These are phyloP conservation scores for Sphaerulina populicola DNA, from an alignment of 2,329 filamentous ascomycete genomes.

Conservation along the genomic window DNA sequence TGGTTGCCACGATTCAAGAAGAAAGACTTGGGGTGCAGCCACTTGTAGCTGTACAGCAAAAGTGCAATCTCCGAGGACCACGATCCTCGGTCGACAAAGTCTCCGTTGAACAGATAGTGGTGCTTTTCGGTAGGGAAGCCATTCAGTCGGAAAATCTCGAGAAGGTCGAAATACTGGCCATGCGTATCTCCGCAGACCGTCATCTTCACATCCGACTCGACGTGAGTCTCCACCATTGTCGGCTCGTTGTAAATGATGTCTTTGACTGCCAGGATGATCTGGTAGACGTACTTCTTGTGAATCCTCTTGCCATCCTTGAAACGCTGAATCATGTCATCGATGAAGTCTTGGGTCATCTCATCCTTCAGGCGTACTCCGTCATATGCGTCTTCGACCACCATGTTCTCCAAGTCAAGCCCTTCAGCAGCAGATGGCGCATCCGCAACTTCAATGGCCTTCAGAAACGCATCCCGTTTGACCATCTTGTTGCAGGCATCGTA, in stretches of 20 bases:
- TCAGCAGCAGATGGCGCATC: conserved; percentile 89
- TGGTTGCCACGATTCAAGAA: conserved; percentile 98
- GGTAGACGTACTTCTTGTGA: conserved; percentile 92
- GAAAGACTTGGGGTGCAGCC: conserved; percentile 72
- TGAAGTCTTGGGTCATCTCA: conserved; percentile 91
- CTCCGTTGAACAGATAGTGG: conserved; percentile 94
- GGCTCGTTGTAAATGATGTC: conserved; percentile 85
- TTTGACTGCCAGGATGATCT: conserved; percentile 85
- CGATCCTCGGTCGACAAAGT: conserved; percentile 94
- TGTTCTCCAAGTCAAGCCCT: conserved; percentile 78
- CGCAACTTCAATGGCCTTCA: conserved; percentile 86
- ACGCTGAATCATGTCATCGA: conserved; percentile 91
- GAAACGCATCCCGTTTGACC: conserved; percentile 83
- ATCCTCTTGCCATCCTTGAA: conserved; percentile 96
- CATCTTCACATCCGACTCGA: conserved; percentile 67
- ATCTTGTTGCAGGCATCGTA: conserved; percentile 90
- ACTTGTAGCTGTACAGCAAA: conserved; percentile 92
- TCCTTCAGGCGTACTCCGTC: conserved; percentile 71
- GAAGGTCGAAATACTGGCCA: conserved; percentile 93
- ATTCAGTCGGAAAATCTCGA: conserved; percentile 91
- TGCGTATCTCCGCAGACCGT: conserved; percentile 98
- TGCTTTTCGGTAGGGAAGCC: conserved; percentile 78
- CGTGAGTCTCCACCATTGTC: conserved; percentile 90
- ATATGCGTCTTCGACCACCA: conserved; percentile 72
- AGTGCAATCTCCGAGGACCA: conserved; percentile 98